Percentiles rank a stretch among this genome's conserved stretches.
These are phyloP conservation scores for Lipomyces sp. DNA, from an alignment of 805 yeast species.

Conservation along the genomic window DNA sequence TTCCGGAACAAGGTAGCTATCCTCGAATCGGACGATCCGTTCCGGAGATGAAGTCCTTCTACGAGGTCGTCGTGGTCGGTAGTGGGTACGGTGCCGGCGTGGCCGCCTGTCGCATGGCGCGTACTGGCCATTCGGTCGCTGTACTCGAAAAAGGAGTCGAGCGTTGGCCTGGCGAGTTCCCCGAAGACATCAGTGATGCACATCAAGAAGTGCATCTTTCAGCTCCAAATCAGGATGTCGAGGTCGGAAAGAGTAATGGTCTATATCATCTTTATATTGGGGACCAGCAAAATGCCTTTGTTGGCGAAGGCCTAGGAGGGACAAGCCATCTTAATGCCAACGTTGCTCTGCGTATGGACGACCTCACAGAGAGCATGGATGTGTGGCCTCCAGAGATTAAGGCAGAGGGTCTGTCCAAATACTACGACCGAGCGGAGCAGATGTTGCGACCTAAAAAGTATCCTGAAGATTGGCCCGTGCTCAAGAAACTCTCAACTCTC, in stretches of 20 bases:
- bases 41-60: neutral
- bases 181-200: neutral
- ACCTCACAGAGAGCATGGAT: neutral
- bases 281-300: neutral
- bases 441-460: neutral
- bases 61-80: neutral
- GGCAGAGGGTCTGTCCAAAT: neutral
- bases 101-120: neutral
- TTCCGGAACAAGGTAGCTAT: neutral
- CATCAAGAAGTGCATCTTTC: neutral
- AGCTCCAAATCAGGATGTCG: neutral
- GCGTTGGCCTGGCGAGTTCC: conserved; percentile 2
- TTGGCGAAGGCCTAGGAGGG: neutral
- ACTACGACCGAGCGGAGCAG: neutral
- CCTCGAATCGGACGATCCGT: neutral
- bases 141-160: neutral
- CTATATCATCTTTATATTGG: neutral
- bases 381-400: neutral
- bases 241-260: neutral
- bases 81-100: neutral
- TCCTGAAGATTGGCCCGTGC: neutral
- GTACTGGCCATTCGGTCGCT: neutral
- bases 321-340: conserved; percentile 2
- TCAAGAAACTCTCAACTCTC: neutral
- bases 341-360: neutral